These are phyloP conservation scores for Xanthoconium separans DNA, from an alignment of 1,284 basidiomycete genomes.

Conservation along the genomic window DNA sequence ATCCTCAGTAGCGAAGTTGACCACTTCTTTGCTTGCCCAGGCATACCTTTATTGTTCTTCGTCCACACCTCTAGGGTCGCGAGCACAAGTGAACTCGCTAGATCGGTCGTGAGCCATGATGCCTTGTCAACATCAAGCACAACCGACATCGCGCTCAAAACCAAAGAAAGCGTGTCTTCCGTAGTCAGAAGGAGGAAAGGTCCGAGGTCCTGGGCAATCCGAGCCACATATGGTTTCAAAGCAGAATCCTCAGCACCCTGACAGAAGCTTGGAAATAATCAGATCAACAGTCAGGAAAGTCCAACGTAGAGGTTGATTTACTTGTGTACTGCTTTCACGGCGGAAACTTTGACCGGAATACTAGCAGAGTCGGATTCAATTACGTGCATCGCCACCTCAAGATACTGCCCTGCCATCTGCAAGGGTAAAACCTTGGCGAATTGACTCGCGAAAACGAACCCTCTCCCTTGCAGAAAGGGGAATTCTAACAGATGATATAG, in stretches of 20 bases:
- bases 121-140: conserved; percentile 75
- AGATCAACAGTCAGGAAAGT: conserved; percentile 7
- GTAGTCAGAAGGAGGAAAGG: conserved; percentile 80
- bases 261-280: conserved; percentile 54
- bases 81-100: conserved; percentile 62
- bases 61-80: conserved; percentile 79
- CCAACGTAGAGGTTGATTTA: conserved; percentile 36
- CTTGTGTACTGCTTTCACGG: conserved; percentile 91
- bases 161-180: conserved; percentile 88
- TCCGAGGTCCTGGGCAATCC: conserved; percentile 81
- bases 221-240: conserved; percentile 64
- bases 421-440: conserved; percentile 75
- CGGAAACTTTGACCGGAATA: conserved; percentile 90
- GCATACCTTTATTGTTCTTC: conserved; percentile 76
- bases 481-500: conserved; percentile 47
- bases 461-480: conserved; percentile 92
- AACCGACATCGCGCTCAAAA: conserved; percentile 83
- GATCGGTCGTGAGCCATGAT: conserved; percentile 64
- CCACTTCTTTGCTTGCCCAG: background rate
- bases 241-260: conserved; percentile 54
- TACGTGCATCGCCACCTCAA: conserved; percentile 83
- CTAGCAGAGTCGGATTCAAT: conserved; percentile 72
- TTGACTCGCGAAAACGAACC: conserved; percentile 93
- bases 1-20: conserved; percentile 3
- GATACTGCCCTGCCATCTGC: conserved; percentile 77